Evolutionary conservation across 2,329 filamentous ascomycete genomes (phyloP), one percentile per base, ranked within the genome.

Genomic region (Fusarium heterosporum): DNA sequence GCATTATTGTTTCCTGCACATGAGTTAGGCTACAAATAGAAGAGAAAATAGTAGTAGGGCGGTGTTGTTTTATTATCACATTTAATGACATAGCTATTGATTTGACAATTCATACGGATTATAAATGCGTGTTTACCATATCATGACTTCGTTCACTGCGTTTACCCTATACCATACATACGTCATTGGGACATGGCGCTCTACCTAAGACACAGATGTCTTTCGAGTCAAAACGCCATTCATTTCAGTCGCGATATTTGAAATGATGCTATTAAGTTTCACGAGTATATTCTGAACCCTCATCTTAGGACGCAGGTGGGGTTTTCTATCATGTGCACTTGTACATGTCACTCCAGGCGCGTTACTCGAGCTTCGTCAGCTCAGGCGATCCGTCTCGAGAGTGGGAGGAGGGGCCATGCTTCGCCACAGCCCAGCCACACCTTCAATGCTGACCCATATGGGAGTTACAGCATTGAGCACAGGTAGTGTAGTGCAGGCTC

Each of bases 361-460:
- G 40, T 59, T 46, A 71, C 66, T 71, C 57, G 69, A 71, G 59
- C 55, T 68, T 58, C 54, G 55, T 58, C 57, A 62, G 48, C 63
- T 57, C 53, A 41, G 54, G 30, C 49, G 55, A 61, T 64, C 51
- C 52, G 19, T 53, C 34, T 14, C 32, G 48, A 36, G 17, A 19
- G 28, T 11, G 25, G 53, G 56, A 66, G 49, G 69, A 68, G 70
- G 70, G 69, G 69, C 64, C 36, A 49, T 36, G 38, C 61, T 67
- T 61, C 53, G 54, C 63, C 54, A 50, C 48, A 64, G 9, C 60
- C 68, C 58, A 74, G 74, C 74, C 74, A 75, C 74, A 67, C 61
- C 69, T 71, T 49, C 73, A 72, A 75, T 65, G 74, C 72, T 75
- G 74, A 76, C 70, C 60, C 50, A 53, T 46, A 45, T 26, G 62